Evolutionary conservation across 371 early-diverging fungal genomes (phyloP).

Genomic region (Smittium culicis): DNA sequence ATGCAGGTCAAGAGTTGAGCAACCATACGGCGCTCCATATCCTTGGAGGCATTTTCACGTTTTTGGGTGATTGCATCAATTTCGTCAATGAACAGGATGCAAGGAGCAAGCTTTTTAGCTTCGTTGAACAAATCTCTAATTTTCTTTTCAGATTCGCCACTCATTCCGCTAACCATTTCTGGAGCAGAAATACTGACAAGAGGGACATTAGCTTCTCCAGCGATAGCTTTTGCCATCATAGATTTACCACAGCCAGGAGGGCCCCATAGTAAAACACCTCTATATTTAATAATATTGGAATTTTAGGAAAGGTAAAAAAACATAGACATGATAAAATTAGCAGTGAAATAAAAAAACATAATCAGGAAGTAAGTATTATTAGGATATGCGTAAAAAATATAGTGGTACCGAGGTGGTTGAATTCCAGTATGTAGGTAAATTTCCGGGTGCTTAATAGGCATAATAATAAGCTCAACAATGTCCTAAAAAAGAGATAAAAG

Average conservation of each 20-base stretch:
- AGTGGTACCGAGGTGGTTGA: conserved; percentile 63
- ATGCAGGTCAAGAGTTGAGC: conserved; percentile 97
- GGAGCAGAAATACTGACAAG: conserved; percentile 96
- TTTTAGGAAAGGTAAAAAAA: too few species aligned
- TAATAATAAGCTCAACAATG: conserved; percentile 87
- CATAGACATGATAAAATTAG: too few species aligned
- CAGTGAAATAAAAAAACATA: too few species aligned
- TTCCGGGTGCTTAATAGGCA: conserved; percentile 95
- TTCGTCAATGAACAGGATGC: conserved; percentile 98
- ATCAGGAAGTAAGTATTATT: neutral
- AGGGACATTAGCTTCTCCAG: conserved; percentile 89
- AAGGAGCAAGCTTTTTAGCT: conserved; percentile 78
- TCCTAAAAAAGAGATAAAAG: neutral
- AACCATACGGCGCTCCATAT: conserved; percentile 98
- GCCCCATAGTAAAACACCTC: conserved; percentile 96
- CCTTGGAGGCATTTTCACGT: conserved; percentile 96
- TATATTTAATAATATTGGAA: neutral
- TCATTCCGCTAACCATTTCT: conserved; percentile 97
- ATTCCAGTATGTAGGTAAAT: conserved; percentile 91
- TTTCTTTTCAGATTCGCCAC: conserved; percentile 98
- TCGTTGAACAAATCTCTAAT: conserved; percentile 96
- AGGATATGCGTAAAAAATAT: too few species aligned
- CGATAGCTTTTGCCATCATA: conserved; percentile 93
- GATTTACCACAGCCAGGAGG: conserved; percentile 99
- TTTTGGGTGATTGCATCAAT: conserved; percentile 99